These are phyloP conservation scores for Stropharia rugosoannulata DNA, from an alignment of 768 basidiomycete genomes.

Conservation along the genomic window DNA sequence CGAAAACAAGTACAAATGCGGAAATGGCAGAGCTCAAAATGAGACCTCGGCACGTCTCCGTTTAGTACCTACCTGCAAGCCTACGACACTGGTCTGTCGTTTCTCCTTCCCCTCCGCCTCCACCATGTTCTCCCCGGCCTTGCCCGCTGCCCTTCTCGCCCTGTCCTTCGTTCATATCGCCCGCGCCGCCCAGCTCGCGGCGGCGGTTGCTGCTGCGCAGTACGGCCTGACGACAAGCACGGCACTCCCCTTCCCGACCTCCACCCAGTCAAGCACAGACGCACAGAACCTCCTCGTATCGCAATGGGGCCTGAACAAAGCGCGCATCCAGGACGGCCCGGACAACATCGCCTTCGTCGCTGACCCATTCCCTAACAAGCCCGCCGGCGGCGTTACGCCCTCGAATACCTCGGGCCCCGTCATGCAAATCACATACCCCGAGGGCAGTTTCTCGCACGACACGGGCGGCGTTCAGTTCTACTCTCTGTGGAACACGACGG, in stretches of 20 bases:
- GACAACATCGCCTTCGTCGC: conserved; percentile 58
- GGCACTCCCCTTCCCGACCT: conserved; percentile 60
- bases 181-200: conserved; percentile 28
- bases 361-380: conserved; percentile 63
- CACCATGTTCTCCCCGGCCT: conserved; percentile 9
- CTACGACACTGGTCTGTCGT: conserved; percentile 17
- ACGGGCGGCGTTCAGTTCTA: conserved; percentile 70
- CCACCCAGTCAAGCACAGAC: conserved; percentile 50
- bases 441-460: conserved; percentile 55
- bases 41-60: not conserved
- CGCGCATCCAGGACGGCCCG: conserved; percentile 56
- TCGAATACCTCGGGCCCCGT: conserved; percentile 38
- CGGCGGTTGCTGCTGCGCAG: conserved; percentile 42
- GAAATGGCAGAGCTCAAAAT: not conserved
- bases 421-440: conserved; percentile 64
- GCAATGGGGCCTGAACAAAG: conserved; percentile 62
- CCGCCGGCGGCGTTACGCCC: conserved; percentile 29
- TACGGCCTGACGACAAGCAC: conserved; percentile 63
- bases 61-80: conserved; percentile 4
- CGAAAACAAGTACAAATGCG: conserved; percentile 12
- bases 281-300: conserved; percentile 50
- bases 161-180: conserved; percentile 12
- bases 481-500: conserved; percentile 64
- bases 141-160: conserved; percentile 15
- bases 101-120: not conserved